Evolutionary conservation across 2,329 filamentous ascomycete genomes (phyloP).

Genomic region (Colletotrichum tamarilloi): DNA sequence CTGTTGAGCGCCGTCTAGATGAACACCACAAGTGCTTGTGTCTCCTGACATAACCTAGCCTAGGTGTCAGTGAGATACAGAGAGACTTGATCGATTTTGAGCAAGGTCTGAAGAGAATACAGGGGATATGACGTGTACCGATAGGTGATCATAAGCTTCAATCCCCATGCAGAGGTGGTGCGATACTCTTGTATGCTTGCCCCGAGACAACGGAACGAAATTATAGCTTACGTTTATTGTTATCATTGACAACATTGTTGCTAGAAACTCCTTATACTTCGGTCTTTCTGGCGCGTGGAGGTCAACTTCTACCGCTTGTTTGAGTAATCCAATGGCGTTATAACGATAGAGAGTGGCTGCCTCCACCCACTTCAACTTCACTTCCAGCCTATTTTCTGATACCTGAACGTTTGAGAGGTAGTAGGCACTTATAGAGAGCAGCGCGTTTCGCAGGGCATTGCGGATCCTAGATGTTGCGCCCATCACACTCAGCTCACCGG

Average conservation of each 20-base stretch:
- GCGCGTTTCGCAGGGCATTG: conserved; percentile 38
- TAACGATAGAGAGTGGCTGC: conserved; percentile 30
- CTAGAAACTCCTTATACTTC: conserved; percentile 43
- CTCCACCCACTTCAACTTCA: conserved; percentile 34
- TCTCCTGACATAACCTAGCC: conserved; percentile 42
- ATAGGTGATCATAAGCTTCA: no score
- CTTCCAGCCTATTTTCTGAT: not conserved
- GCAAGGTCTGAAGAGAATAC: no score
- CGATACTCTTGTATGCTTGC: no score
- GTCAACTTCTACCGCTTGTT: conserved; percentile 37
- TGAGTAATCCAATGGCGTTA: conserved; percentile 38
- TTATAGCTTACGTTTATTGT: conserved; percentile 35
- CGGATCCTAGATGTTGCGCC: conserved; percentile 39
- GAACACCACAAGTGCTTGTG: conserved; percentile 38
- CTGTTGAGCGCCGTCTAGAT: conserved; percentile 38
- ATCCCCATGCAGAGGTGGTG: no score
- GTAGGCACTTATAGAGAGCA: conserved; percentile 42
- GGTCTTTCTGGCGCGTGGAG: conserved; percentile 27
- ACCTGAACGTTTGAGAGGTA: conserved; percentile 39
- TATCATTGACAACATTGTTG: conserved; percentile 43
- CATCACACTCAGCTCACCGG: conserved; percentile 39
- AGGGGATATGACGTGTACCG: not conserved
- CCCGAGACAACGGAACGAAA: no score
- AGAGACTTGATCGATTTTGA: no score
- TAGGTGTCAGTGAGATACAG: not conserved